Conservation (phyloP, 345 rosid species). For the Microcos paniculata region DNA sequence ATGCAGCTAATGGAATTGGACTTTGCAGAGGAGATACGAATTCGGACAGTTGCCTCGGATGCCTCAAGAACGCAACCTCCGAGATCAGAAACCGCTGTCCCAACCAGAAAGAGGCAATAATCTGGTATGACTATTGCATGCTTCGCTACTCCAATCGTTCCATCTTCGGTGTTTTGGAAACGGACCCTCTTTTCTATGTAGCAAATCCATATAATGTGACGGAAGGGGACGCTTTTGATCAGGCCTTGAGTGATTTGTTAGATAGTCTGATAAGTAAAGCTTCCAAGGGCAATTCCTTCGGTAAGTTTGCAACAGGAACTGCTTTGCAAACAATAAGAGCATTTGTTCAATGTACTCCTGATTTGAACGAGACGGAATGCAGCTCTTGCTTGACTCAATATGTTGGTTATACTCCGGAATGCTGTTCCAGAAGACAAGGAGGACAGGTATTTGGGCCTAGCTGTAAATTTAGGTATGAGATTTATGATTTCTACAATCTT, state of each 20-base stretch:
- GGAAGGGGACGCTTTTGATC: slow-evolving; percentile 12
- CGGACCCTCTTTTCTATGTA: not conserved
- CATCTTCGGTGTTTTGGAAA: slow-evolving; percentile 13
- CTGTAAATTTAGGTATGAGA: slow-evolving; percentile 33
- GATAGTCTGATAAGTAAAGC: slow-evolving; percentile 16
- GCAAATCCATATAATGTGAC: slow-evolving; percentile 14
- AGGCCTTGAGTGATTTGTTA: slow-evolving; percentile 11
- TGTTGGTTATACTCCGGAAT: not conserved
- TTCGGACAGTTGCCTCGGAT: slow-evolving; percentile 23
- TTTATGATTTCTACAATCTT: slow-evolving; percentile 13
- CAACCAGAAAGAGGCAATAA: slow-evolving; percentile 32
- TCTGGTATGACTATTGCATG: slow-evolving; percentile 37
- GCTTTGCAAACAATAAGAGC: slow-evolving; percentile 21
- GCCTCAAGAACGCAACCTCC: slow-evolving; percentile 26
- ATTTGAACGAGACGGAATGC: slow-evolving; percentile 20
- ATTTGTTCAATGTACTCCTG: slow-evolving; percentile 47
- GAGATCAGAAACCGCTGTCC: slow-evolving; percentile 26
- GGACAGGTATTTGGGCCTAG: slow-evolving; percentile 18
- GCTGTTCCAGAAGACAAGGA: slow-evolving; percentile 17
- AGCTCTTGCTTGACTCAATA: slow-evolving; percentile 8
- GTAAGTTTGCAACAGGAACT: slow-evolving; percentile 23
- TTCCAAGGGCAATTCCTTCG: slow-evolving; percentile 15
- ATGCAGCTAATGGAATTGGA: slow-evolving; percentile 25
- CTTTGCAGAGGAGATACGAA: slow-evolving; percentile 40
- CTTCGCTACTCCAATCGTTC: slow-evolving; percentile 41